phyloP scores from a whole-genome alignment of 2,329 filamentous ascomycete species.

The Claviceps quebecensis region DNA sequence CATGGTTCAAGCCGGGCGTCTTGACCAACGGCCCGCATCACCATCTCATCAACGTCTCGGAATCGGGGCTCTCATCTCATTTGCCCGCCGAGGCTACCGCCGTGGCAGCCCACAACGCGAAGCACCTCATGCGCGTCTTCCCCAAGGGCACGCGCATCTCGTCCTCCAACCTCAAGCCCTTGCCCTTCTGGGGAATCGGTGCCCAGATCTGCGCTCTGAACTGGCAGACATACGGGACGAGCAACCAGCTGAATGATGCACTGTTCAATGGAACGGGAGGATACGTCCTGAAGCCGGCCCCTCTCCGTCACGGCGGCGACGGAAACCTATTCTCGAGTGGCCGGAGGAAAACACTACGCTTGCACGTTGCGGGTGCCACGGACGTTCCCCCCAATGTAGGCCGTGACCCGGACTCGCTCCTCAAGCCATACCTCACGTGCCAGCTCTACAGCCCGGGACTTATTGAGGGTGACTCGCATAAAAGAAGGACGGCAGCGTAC shows the following conservation, averaged over 20 bases:
- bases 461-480: constrained; percentile 32
- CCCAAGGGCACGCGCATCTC: constrained; percentile 57
- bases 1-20: constrained; percentile 42
- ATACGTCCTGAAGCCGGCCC: constrained; percentile 50
- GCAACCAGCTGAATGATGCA: constrained; percentile 55
- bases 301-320: constrained; percentile 40
- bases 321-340: constrained; percentile 32
- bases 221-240: constrained; percentile 53
- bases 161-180: constrained; percentile 48
- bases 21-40: constrained; percentile 45
- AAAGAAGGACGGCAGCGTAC: constrained; percentile 48
- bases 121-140: constrained; percentile 56
- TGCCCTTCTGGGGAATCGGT: constrained; percentile 51
- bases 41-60: constrained; percentile 56
- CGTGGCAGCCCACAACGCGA: constrained; percentile 46
- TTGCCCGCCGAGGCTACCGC: constrained; percentile 30
- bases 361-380: constrained; percentile 49
- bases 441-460: constrained; percentile 45
- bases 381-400: constrained; percentile 42
- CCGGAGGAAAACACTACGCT: constrained; percentile 31
- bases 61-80: constrained; percentile 40
- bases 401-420: constrained; percentile 31
- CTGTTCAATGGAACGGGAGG: constrained; percentile 51
- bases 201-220: constrained; percentile 58
- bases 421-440: constrained; percentile 53